phyloP scores from a whole-genome alignment of 768 basidiomycete genomes.

The Pluteus cervinus region DNA sequence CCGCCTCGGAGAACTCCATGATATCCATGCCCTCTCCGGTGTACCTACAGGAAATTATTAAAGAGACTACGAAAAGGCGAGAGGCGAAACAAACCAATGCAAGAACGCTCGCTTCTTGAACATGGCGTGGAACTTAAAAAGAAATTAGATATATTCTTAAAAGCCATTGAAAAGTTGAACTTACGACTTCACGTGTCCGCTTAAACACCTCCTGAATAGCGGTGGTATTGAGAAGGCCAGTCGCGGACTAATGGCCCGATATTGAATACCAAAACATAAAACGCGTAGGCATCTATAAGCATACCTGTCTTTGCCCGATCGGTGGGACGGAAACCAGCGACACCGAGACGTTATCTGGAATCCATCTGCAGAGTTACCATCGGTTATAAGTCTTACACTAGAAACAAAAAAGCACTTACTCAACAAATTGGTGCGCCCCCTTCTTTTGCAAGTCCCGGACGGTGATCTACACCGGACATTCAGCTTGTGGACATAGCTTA shows the following conservation, averaged over 20 bases:
- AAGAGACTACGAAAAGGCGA: neutral
- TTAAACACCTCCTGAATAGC: conserved; percentile 84
- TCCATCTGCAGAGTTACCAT: conserved; percentile 67
- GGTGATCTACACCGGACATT: conserved; percentile 44
- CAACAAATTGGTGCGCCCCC: conserved; percentile 72
- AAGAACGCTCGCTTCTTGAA: conserved; percentile 82
- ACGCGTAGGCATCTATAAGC: conserved; percentile 14
- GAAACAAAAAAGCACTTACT: conserved; percentile 39
- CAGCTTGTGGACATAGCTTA: conserved; percentile 16
- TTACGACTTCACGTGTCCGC: conserved; percentile 58
- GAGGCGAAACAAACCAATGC: conserved; percentile 51
- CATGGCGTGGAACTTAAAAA: conserved; percentile 65
- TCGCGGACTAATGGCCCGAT: conserved; percentile 43
- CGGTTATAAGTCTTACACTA: conserved; percentile 1
- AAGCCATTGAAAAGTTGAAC: conserved; percentile 6
- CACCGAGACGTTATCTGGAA: conserved; percentile 85
- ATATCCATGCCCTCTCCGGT: conserved; percentile 88
- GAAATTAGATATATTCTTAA: conserved; percentile 3
- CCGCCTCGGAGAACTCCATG: conserved; percentile 83
- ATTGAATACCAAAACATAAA: conserved; percentile 4
- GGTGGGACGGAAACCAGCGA: conserved; percentile 81
- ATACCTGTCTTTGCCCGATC: conserved; percentile 66
- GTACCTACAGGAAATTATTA: conserved; percentile 38
- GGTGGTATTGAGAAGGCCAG: conserved; percentile 73
- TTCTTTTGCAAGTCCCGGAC: conserved; percentile 71